phyloP scores from a whole-genome alignment of 129 eudicot genomes.

The Centaurea solstitialis region DNA sequence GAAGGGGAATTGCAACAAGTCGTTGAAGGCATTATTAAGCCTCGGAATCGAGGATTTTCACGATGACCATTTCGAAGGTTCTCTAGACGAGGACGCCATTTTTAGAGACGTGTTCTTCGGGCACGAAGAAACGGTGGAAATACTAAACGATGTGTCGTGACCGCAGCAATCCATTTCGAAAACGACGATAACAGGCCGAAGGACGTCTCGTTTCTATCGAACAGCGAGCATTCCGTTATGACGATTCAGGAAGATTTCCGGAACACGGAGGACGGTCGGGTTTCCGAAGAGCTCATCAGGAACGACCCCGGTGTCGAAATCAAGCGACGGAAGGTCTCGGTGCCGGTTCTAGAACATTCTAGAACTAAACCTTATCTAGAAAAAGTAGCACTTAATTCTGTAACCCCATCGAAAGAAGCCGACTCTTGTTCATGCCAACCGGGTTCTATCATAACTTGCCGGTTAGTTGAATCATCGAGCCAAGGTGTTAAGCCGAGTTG shows the following conservation, averaged over 20 bases:
- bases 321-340: slow-evolving; percentile 53
- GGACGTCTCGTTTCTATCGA: slow-evolving; percentile 39
- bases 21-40: slow-evolving; percentile 38
- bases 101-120: slow-evolving; percentile 64
- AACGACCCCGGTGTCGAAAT: slow-evolving; percentile 15
- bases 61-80: slow-evolving; percentile 75
- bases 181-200: slow-evolving; percentile 27
- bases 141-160: slow-evolving; percentile 47
- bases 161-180: slow-evolving; percentile 47
- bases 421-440: slow-evolving; percentile 36
- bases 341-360: slow-evolving; percentile 44
- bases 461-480: slow-evolving; percentile 71
- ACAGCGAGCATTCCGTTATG: slow-evolving; percentile 56
- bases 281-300: slow-evolving; percentile 33
- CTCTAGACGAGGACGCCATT: slow-evolving; percentile 49
- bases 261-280: slow-evolving; percentile 14
- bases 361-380: slow-evolving; percentile 36
- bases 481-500: slow-evolving; percentile 62
- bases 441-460: slow-evolving; percentile 43
- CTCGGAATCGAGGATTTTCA: slow-evolving; percentile 48
- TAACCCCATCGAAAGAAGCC: slow-evolving; percentile 37
- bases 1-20: slow-evolving; percentile 20
- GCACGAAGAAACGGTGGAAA: slow-evolving; percentile 37
- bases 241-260: slow-evolving; percentile 44
- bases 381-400: slow-evolving; percentile 31